Evolutionary conservation across 148 eudicot species (phyloP).

Genomic region (Nepenthes gracilis): DNA sequence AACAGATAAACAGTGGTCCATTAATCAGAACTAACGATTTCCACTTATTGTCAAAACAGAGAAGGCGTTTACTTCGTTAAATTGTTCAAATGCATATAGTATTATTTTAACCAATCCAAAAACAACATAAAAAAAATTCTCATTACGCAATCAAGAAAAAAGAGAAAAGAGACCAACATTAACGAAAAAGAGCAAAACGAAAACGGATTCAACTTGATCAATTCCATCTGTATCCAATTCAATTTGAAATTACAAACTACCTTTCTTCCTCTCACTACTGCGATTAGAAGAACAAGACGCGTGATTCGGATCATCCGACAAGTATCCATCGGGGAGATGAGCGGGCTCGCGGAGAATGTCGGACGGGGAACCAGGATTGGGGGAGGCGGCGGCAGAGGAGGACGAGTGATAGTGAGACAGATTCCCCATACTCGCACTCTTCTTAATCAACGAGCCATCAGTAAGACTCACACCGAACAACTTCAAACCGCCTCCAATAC

Average conservation of each 20-base stretch:
- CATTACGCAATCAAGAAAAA: background rate
- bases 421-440: slow-evolving; percentile 93
- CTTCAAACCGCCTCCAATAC: slow-evolving; percentile 29
- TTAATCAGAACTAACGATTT: no score
- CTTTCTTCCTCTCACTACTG: slow-evolving; percentile 62
- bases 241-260: slow-evolving; percentile 10
- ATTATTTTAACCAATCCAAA: no score
- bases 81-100: no score
- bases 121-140: no score
- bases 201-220: no score
- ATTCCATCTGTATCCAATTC: background rate
- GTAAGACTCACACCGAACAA: slow-evolving; percentile 75
- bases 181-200: no score
- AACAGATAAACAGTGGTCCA: no score
- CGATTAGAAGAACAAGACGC: slow-evolving; percentile 55
- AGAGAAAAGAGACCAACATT: no score
- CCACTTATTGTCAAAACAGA: no score
- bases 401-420: slow-evolving; percentile 39
- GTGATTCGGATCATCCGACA: slow-evolving; percentile 64
- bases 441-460: slow-evolving; percentile 67
- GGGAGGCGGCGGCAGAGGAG: slow-evolving; percentile 34
- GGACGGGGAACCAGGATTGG: slow-evolving; percentile 32
- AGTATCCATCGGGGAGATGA: slow-evolving; percentile 43
- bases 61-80: no score
- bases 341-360: slow-evolving; percentile 24